Conservation (phyloP, 495 filamentous ascomycete genomes). For the Daldinia loculata region DNA sequence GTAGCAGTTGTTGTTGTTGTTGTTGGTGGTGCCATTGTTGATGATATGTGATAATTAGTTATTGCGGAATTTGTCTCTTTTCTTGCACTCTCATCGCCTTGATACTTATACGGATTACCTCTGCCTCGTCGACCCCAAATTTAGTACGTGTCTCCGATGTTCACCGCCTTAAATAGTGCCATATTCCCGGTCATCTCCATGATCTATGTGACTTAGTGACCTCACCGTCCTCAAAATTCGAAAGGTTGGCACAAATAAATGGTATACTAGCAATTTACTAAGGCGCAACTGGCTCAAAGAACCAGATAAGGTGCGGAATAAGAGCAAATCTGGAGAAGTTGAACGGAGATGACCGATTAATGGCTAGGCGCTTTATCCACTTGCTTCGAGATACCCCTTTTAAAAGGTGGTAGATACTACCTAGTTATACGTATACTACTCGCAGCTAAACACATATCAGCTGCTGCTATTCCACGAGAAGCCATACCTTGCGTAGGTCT, state of each 20-base stretch:
- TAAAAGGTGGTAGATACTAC: neutral
- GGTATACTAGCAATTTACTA: neutral
- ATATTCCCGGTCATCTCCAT: neutral
- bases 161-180: conserved; percentile 4
- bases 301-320: neutral
- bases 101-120: conserved; percentile 7
- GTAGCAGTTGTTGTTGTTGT: no score
- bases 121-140: neutral
- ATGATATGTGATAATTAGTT: conserved; percentile 21
- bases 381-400: neutral
- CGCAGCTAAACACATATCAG: neutral
- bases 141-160: neutral
- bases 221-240: neutral
- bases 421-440: no score
- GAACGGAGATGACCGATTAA: conserved; percentile 10
- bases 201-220: neutral
- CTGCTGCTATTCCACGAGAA: neutral
- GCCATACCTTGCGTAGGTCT: neutral
- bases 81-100: conserved; percentile 1
- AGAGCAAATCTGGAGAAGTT: conserved; percentile 4
- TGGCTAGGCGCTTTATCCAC: neutral
- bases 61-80: neutral
- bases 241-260: neutral
- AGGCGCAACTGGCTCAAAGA: neutral
- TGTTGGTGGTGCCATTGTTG: conserved; percentile 22